Base-by-base conservation (phyloP, 306 rosid genomes). In the Vachellia collinsii region DNA sequence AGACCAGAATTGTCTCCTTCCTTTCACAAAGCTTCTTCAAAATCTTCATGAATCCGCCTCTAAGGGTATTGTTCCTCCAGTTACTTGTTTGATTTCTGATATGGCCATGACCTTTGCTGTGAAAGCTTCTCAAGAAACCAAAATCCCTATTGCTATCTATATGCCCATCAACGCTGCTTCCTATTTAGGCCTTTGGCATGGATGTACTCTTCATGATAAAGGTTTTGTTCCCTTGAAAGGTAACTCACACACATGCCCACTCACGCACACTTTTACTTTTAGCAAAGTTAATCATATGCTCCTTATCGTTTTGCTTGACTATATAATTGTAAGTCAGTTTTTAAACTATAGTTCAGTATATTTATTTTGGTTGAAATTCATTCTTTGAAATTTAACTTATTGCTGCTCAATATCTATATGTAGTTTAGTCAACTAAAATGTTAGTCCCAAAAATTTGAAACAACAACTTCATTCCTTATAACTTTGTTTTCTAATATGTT, bases 141-240 rank as follows among this genome's bases (percentile, higher is more conserved):
- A n/a, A 63, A 6, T 63, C 34, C 69, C 42, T 29, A 2, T 63
- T 13, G 42, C 69, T 6, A 36, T 63, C 20, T 63, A 34, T 34
- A 4, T 41, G 1, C n/a, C 20, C 11, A 16, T 14, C 41, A 63
- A 36, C 29, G n/a, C 71, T 8, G 23, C 20, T 65, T 65, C 71
- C 8, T 65, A 39, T 16, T 56, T 82, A 25, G 53, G 72, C 8
- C 51, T 66, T 20, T 22, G 43, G 39, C 81, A 82, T 12, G 70
- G 59, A 7, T 39, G 11, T 0, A 46, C 25, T 39, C 66, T 82
- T 65, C 46, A 37, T 65, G 23, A 38, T 6, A 37, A 62, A 3
- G 67, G 39, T 62, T 7, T 29, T 7, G 0, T 25, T 62, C 68
- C 68, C 17, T 62, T 29, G 6, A 23, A 61, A 62, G 68, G 68